A percentile compares a stretch with the other conserved stretches of the same genome.
Conservation (phyloP, 179 eudicot genomes). For the Sideroxylon spinosum region DNA sequence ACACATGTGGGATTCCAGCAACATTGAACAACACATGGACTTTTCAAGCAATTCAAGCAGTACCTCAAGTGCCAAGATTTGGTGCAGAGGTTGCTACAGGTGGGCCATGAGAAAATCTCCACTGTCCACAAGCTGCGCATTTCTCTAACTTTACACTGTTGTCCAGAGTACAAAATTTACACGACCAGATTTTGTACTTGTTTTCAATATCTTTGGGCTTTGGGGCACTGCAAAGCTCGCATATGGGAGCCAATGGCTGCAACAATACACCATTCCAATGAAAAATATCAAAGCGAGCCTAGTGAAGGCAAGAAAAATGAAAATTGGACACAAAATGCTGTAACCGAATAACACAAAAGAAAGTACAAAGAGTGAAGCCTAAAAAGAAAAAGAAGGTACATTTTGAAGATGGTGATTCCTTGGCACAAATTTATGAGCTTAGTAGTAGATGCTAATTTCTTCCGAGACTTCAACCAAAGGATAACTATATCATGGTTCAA, state of each 20-base stretch:
- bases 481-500: slow-evolving; percentile 6
- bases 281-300: not conserved
- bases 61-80: slow-evolving; percentile 64
- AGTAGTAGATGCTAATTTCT: not conserved
- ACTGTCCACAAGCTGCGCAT: slow-evolving; percentile 71
- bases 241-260: slow-evolving; percentile 78
- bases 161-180: slow-evolving; percentile 81
- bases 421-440: not conserved
- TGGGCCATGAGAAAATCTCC: slow-evolving; percentile 82
- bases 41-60: not conserved
- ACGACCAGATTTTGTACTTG: slow-evolving; percentile 59
- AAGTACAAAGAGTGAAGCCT: not conserved
- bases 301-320: not conserved
- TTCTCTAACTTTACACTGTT: slow-evolving; percentile 54
- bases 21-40: not conserved
- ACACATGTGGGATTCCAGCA: slow-evolving; percentile 2
- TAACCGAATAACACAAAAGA: not conserved
- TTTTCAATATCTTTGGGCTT: slow-evolving; percentile 53
- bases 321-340: not conserved
- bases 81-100: slow-evolving; percentile 58
- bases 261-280: slow-evolving; percentile 14
- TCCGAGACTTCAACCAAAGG: not conserved
- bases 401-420: not conserved
- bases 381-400: not conserved
- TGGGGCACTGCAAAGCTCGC: slow-evolving; percentile 57